A percentile compares a stretch with the other conserved stretches of the same genome.
Conservation (phyloP, 1,284 basidiomycete genomes). For the Boletus mariae region DNA sequence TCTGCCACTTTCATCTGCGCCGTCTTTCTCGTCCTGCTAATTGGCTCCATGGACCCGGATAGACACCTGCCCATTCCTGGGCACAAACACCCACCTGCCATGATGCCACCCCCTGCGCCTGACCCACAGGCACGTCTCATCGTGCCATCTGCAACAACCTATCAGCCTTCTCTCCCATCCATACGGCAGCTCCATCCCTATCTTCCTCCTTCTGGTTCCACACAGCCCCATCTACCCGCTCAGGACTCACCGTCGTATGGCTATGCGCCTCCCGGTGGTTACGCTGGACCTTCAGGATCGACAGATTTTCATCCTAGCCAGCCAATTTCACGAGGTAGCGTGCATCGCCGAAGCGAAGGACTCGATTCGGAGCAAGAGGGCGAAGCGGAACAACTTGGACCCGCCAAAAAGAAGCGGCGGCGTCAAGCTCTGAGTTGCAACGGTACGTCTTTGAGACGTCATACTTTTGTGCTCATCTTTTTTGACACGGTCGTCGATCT, state of each 20-base stretch:
- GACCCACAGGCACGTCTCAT: conserved; percentile 29
- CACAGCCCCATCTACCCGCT: conserved; percentile 20
- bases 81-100: conserved; percentile 25
- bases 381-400: conserved; percentile 47
- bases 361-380: conserved; percentile 48
- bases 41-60: conserved; percentile 29
- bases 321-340: conserved; percentile 18
- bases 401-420: conserved; percentile 71
- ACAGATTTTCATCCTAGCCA: conserved; percentile 29
- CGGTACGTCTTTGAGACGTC: conserved; percentile 44
- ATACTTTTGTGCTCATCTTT: conserved; percentile 8
- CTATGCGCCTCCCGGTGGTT: conserved; percentile 25
- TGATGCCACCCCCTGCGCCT: conserved; percentile 18
- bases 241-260: conserved; percentile 23
- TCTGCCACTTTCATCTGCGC: conserved; percentile 19
- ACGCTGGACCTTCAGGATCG: conserved; percentile 26
- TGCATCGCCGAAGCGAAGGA: conserved; percentile 33
- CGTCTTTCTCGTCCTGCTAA: conserved; percentile 14
- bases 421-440: conserved; percentile 75
- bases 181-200: conserved; percentile 64
- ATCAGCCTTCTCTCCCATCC: conserved; percentile 49
- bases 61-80: conserved; percentile 33
- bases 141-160: conserved; percentile 18
- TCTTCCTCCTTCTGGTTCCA: conserved; percentile 41
- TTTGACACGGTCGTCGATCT: conserved; percentile 9